A percentile compares a stretch with the other conserved stretches of the same genome.
Conservation (phyloP, 805 yeast genomes). For the Yarrowia sp. region DNA sequence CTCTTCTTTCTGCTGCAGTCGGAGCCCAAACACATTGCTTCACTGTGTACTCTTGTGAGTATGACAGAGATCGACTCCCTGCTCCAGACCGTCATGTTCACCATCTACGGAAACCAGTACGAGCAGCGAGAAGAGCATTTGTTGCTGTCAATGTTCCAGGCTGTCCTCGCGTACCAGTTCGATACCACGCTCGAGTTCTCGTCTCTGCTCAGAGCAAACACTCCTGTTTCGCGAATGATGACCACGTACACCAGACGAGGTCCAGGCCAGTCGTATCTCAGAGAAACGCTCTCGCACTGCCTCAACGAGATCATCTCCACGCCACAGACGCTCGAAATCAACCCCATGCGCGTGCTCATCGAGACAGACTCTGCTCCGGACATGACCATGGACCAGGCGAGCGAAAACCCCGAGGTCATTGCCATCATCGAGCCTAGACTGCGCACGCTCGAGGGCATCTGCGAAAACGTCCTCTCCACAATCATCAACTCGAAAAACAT, state of each 20-base stretch:
- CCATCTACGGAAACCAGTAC: slow-evolving; percentile 44
- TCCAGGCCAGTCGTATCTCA: slow-evolving; percentile 42
- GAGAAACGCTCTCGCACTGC: slow-evolving; percentile 36
- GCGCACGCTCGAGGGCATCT: not conserved
- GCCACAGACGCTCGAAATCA: slow-evolving; percentile 38
- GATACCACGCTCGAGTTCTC: slow-evolving; percentile 40
- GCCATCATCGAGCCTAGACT: slow-evolving; percentile 31
- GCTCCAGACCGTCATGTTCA: slow-evolving; percentile 44
- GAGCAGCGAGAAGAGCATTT: slow-evolving; percentile 44
- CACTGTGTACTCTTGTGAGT: slow-evolving; percentile 37
- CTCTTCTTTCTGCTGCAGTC: slow-evolving; percentile 42
- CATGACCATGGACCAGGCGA: slow-evolving; percentile 38
- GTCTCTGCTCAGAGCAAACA: slow-evolving; percentile 41
- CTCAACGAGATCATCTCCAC: slow-evolving; percentile 36
- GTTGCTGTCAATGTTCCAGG: slow-evolving; percentile 41
- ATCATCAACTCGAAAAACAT: slow-evolving; percentile 53
- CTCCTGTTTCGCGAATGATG: slow-evolving; percentile 44
- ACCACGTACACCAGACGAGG: slow-evolving; percentile 43
- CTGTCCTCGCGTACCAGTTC: slow-evolving; percentile 41
- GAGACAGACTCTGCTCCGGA: slow-evolving; percentile 31
- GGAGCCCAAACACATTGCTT: slow-evolving; percentile 42
- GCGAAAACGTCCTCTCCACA: slow-evolving; percentile 44
- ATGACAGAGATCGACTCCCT: slow-evolving; percentile 42
- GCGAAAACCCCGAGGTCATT: slow-evolving; percentile 36
- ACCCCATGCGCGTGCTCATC: slow-evolving; percentile 39